Evolutionary conservation across 257 asterid genomes (phyloP), one percentile per base, ranked within the genome.

Genomic region (Jacaranda mimosifolia): DNA sequence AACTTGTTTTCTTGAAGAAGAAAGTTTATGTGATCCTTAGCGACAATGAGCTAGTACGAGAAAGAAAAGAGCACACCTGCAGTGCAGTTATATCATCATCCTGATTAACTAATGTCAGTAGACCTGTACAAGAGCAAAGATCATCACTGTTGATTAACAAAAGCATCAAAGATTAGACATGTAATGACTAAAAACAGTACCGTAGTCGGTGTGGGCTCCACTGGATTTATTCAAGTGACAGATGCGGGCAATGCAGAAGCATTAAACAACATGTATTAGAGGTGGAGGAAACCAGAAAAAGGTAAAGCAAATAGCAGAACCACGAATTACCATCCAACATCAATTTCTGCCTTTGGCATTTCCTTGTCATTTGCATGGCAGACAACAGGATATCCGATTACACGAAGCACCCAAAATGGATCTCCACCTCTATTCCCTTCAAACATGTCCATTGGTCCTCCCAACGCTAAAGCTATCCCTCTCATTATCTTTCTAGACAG

Each of bases 191-290:
- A 46, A 76, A 77, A 57, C 66, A 38, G 73, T 95, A 95, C 99
- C 99, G 39, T 95, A 93, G 83, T 93, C 99, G 0, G 99, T 91
- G 86, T 95, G 99, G 52, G 97, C 98, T 81, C 98, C 98, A 76
- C 98, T 95, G 90, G 74, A 83, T 68, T 77, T 72, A 75, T 82
- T 70, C 77, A 57, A 51, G 79, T 6, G 73, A 77, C 17, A 19
- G 57, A 49, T 67, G 70, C 15, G 74, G 46, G 53, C 36, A 81
- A 63, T 7, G 65, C 80, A 84, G 63, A 62, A 81, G 68, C 74
- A 76, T 7, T 63, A 77, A 78, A 52, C 77, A 73, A 51, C 63
- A 57, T 9, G 48, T 5, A 69, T 77, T 78, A 83, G 81, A 74
- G 46, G 75, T 70, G 55, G n/a, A 19, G 45, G 11, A 38, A 75